Evolutionary conservation across 139 green algal genomes (phyloP), one percentile per base, ranked within the genome.

Genomic region (Nannochloris sp.): DNA sequence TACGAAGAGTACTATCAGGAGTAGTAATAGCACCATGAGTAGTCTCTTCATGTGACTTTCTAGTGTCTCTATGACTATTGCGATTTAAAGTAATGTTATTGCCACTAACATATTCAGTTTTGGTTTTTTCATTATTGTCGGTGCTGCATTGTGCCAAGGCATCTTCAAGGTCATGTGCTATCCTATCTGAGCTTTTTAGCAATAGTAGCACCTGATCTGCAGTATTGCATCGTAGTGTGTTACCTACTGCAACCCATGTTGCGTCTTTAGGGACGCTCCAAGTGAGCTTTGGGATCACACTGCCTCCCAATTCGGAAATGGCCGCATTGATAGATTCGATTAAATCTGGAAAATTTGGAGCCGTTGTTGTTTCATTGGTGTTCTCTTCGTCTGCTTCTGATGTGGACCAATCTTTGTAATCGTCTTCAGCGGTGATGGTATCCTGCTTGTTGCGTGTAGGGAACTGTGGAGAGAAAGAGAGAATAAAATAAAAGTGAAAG

Each of bases 181-280:
- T 68, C 1, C 86, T 68, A 74, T 97, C 90, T 30, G 89, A 96
- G 72, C 79, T 85, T 70, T 95, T 92, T 7, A 98, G 79, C 55
- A 98, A 72, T 56, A 98, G 78, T 30, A 97, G 47, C 8, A 97
- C 77, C 53, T 95, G 85, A 51, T 84, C 85, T 2, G 82, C 24
- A 44, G 76, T 86, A 19, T 24, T 71, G 74, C 88, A 95, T 32
- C 69, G 64, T 24, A 83, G 35, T 10, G 32, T 82, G 42, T 75
- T 79, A 47, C 30, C 67, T 1, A 73, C 44, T 12, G 67, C 85
- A 25, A 98, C 47, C 92, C 92, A 97, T 9, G 75, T 51, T 19
- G 89, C 90, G 45, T 98, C 92, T 14, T 80, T 89, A 3, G 92
- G 92, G 25, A 67, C 81, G 72, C 85, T 94, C 92, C 92, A 98